phyloP scores from a whole-genome alignment of 2,329 filamentous ascomycete species.

The Metarhizium album region DNA sequence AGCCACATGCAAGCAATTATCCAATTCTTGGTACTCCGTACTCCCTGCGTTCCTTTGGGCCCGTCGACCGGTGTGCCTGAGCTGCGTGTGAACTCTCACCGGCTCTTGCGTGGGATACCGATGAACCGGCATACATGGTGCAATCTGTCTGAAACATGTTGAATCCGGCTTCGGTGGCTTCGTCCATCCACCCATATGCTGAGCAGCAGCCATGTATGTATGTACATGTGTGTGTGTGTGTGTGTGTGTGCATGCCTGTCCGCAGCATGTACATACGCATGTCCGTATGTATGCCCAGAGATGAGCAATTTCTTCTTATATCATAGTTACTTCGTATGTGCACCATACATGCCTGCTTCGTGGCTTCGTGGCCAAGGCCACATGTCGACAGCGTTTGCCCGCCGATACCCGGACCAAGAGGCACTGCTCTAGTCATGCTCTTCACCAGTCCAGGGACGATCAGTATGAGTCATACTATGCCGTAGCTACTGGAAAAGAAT shows the following conservation, averaged over 20 bases:
- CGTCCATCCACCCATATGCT: no score
- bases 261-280: no score
- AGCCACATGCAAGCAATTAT: not conserved
- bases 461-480: not conserved
- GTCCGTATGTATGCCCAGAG: no score
- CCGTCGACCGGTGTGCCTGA: not conserved
- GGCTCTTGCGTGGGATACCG: not conserved
- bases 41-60: no score
- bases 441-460: not conserved
- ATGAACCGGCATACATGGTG: not conserved
- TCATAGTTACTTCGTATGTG: no score
- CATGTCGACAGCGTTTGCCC: not conserved
- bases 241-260: no score
- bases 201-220: no score
- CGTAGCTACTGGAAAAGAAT: not conserved
- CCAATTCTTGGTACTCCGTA: not conserved
- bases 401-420: not conserved
- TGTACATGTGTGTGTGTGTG: no score
- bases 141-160: not conserved
- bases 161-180: no score
- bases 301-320: no score
- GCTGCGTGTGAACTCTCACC: not conserved
- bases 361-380: not conserved
- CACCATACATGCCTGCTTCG: no score
- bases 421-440: not conserved